Base-by-base conservation (phyloP, 2,329 filamentous ascomycete species). In the Lecanoromycetidae sp. region DNA sequence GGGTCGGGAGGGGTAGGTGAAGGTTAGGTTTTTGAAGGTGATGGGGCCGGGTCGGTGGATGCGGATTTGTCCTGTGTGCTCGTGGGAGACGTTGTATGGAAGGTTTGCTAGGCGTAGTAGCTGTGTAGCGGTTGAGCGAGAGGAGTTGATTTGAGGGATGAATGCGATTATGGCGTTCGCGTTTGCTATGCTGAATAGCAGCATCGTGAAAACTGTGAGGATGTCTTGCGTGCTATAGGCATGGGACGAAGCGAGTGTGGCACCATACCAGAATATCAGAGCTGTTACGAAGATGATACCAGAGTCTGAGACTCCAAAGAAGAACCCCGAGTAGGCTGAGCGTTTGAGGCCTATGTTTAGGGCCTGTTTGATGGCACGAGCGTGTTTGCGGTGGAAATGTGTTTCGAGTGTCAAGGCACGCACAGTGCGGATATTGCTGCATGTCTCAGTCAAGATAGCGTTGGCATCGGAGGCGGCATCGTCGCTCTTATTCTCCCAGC, bases 231-330 rank as follows among this genome's bases (percentile, higher is more conserved):
- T 73, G 0, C 68, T 70, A 54, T 67, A 63, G 32, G 73, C 63
- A 8, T 67, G 58, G 35, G 64, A 61, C 0, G 71, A 69, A 5
- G 84, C 71, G 9, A 94, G 69, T 1, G 74, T 65, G 0, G 80
- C 77, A 2, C 84, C 86, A 58, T 90, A 93, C 66, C 82, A 94
- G 60, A 94, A 91, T 8, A 94, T 75, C 3, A 94, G 66, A 0
- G 87, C 85, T 33, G 79, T 81, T 12, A 86, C 72, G 57, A 86
- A 86, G 50, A 79, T 76, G 32, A 80, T 76, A 15, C 80, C 72
- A 0, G 79, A 80, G 56, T 93, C 82, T 27, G 82, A 80, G n/a
- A 91, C 63, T 0, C 88, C 90, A 57, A 79, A 93, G 5, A 90
- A 71, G 4, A 80, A 63, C 0, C 86, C 85, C 0, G 79, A 77